Percentiles rank a stretch among this genome's conserved stretches.
phyloP scores from a whole-genome alignment of 2,329 filamentous ascomycete species.

The Sporothrix pallida region DNA sequence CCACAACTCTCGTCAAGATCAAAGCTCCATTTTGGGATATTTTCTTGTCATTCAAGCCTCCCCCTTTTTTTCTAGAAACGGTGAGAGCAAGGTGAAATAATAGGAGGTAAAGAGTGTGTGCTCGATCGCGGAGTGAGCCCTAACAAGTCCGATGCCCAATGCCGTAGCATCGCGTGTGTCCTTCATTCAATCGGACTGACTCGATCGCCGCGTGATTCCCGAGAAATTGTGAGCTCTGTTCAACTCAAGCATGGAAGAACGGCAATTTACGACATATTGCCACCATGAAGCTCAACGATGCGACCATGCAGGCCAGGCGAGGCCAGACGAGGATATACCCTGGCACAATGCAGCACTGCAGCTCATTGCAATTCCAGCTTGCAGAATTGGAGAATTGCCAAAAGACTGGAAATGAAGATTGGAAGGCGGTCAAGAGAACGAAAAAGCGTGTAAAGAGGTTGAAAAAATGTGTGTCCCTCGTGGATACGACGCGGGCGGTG shows the following conservation, averaged over 20 bases:
- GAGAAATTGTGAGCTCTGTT: neutral
- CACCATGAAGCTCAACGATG: neutral
- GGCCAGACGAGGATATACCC: conserved; percentile 1
- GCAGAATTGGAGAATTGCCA: conserved; percentile 14
- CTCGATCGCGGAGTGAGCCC: neutral
- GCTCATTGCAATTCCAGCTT: conserved; percentile 18
- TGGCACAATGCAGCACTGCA: neutral
- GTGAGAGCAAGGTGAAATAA: no score
- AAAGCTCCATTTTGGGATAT: neutral
- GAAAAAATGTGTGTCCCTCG: neutral
- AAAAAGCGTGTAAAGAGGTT: neutral
- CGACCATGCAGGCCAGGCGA: neutral
- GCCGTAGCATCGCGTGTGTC: neutral
- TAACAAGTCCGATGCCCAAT: neutral
- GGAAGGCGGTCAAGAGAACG: neutral
- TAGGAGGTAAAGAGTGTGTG: neutral
- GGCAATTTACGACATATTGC: neutral
- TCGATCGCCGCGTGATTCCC: neutral
- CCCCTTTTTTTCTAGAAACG: neutral
- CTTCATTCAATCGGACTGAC: neutral
- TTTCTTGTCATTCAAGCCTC: neutral
- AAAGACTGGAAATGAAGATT: neutral
- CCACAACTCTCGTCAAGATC: conserved; percentile 9
- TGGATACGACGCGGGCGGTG: conserved; percentile 23
- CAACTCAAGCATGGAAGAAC: neutral